Conservation (phyloP, 1,139 yeast genomes). For the Debaryomycetaceae sp. region DNA sequence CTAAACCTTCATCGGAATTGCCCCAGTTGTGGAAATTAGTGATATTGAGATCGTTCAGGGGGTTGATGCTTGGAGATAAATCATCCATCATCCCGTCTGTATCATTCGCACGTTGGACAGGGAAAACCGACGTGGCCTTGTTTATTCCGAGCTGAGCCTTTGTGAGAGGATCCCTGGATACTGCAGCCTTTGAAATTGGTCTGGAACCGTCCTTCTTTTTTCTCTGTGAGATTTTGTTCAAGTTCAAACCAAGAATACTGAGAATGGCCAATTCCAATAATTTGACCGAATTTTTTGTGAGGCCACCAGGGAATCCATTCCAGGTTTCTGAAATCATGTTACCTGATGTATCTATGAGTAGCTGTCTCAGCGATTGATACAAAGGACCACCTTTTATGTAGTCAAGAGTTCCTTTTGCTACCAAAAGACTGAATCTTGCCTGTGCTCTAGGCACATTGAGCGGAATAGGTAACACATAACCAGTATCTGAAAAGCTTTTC, state of each 20-base stretch:
- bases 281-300: slow-evolving; percentile 54
- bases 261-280: slow-evolving; percentile 57
- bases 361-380: slow-evolving; percentile 61
- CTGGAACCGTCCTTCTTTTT: slow-evolving; percentile 17
- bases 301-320: slow-evolving; percentile 55
- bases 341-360: slow-evolving; percentile 47
- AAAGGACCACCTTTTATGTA: slow-evolving; percentile 82
- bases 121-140: background rate
- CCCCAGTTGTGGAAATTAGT: background rate
- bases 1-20: slow-evolving; percentile 14
- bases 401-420: slow-evolving; percentile 77
- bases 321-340: slow-evolving; percentile 50
- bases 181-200: slow-evolving; percentile 25
- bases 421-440: slow-evolving; percentile 63
- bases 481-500: slow-evolving; percentile 45
- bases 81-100: slow-evolving; percentile 5
- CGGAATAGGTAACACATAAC: slow-evolving; percentile 57
- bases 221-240: slow-evolving; percentile 13
- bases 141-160: background rate
- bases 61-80: slow-evolving; percentile 1
- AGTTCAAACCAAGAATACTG: slow-evolving; percentile 41
- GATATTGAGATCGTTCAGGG: background rate
- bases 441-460: slow-evolving; percentile 67
- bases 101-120: background rate
- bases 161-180: slow-evolving; percentile 15